phyloP scores from a whole-genome alignment of 148 eudicot genomes.

The Cornus controversa region DNA sequence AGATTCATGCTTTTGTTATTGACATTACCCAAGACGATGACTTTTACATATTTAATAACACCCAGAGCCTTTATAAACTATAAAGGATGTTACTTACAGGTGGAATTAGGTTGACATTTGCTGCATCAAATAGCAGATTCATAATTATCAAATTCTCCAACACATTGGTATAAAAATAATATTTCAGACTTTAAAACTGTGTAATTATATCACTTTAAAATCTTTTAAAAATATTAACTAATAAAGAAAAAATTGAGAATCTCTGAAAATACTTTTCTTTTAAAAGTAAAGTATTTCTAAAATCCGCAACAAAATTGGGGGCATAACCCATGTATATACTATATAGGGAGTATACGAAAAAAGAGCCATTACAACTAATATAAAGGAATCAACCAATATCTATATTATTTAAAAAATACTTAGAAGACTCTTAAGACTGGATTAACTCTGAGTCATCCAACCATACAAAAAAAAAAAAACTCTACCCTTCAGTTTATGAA shows the following conservation, averaged over 20 bases:
- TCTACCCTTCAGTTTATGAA: no score
- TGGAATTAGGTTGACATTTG: neutral
- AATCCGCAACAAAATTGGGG: no score
- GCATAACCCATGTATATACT: no score
- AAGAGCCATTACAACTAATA: no score
- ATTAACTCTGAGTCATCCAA: no score
- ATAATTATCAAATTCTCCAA: neutral
- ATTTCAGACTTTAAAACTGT: neutral
- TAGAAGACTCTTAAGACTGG: no score
- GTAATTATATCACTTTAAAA: neutral
- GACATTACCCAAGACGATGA: neutral
- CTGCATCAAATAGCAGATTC: neutral
- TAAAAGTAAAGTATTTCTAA: neutral
- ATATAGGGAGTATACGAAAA: no score
- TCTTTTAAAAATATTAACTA: neutral
- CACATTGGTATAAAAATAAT: neutral
- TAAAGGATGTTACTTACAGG: neutral
- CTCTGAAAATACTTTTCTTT: neutral
- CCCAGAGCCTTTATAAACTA: neutral
- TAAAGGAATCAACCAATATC: no score
- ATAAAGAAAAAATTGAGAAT: neutral
- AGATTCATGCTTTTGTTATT: constrained; percentile 1
- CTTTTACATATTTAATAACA: neutral
- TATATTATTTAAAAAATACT: no score
- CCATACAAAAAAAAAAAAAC: no score